These are phyloP conservation scores for Thielaviopsis ethacetica DNA, from an alignment of 2,329 filamentous ascomycete genomes.

Conservation along the genomic window DNA sequence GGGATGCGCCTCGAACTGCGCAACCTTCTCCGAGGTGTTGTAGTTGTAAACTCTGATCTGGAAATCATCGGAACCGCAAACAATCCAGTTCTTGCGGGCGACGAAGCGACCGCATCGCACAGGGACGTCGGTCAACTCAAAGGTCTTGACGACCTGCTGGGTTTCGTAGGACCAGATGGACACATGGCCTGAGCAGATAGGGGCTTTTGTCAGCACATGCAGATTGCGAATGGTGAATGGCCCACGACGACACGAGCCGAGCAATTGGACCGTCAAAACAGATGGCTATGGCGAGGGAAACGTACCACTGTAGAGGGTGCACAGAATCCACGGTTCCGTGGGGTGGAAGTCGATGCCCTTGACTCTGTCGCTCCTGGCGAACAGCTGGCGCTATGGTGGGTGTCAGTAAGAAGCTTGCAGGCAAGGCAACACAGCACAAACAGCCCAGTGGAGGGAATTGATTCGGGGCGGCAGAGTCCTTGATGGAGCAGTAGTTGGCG, in stretches of 20 bases:
- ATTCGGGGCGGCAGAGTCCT: not conserved
- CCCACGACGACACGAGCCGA: not conserved
- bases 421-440: not conserved
- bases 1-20: conserved; percentile 89
- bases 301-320: conserved; percentile 87
- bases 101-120: conserved; percentile 94
- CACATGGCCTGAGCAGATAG: conserved; percentile 58
- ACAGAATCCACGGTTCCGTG: conserved; percentile 90
- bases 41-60: conserved; percentile 87
- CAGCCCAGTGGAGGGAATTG: not conserved
- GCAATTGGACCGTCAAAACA: not conserved
- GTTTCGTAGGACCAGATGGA: conserved; percentile 99
- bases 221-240: not conserved
- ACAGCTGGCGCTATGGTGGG: conserved; percentile 26
- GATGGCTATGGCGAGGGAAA: not conserved
- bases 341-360: conserved; percentile 97
- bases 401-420: not conserved
- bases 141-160: conserved; percentile 93
- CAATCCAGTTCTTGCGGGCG: conserved; percentile 97
- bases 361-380: conserved; percentile 80
- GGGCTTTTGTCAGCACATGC: not conserved
- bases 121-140: conserved; percentile 95
- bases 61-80: conserved; percentile 90
- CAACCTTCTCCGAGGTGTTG: conserved; percentile 98
- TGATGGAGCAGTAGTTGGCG: not conserved